Conservation (phyloP, 345 rosid genomes). For the Citrus sinensis region DNA sequence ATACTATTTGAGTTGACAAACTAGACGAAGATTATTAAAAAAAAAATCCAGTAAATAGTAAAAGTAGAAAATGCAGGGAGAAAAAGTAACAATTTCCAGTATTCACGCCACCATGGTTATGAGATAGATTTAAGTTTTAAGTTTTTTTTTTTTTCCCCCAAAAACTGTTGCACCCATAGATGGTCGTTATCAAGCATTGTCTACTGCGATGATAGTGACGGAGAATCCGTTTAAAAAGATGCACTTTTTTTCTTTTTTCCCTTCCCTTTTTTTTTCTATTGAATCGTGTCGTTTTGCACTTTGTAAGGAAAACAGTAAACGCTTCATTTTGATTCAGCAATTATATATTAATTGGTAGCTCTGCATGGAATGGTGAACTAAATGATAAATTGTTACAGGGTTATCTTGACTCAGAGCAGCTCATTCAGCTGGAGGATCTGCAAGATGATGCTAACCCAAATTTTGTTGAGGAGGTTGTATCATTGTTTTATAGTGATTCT, state of each 20-base stretch:
- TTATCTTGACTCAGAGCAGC: constrained; percentile 65
- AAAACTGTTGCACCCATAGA: too few relatives aligned
- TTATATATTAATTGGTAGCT: background rate
- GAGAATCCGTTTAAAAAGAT: background rate
- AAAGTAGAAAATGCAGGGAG: too few relatives aligned
- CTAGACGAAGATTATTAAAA: too few relatives aligned
- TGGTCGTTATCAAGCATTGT: too few relatives aligned
- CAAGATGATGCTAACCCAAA: constrained; percentile 72
- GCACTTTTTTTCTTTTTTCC: background rate
- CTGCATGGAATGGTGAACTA: background rate
- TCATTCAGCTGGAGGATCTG: constrained; percentile 62
- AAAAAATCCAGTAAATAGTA: too few relatives aligned
- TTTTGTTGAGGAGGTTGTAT: constrained; percentile 63
- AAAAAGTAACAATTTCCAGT: too few relatives aligned
- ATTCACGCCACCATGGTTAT: too few relatives aligned
- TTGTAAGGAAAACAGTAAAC: background rate
- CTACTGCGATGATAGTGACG: background rate
- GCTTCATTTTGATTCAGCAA: background rate
- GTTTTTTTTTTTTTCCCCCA: too few relatives aligned
- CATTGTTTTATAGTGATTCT: constrained; percentile 54
- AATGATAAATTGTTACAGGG: constrained; percentile 35
- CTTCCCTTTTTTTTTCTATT: background rate
- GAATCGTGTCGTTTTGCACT: background rate
- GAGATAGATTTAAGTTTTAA: too few relatives aligned
- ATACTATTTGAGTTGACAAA: too few relatives aligned